Evolutionary conservation across 805 yeast genomes (phyloP).

Genomic region (Metschnikowia drakensbergensis): DNA sequence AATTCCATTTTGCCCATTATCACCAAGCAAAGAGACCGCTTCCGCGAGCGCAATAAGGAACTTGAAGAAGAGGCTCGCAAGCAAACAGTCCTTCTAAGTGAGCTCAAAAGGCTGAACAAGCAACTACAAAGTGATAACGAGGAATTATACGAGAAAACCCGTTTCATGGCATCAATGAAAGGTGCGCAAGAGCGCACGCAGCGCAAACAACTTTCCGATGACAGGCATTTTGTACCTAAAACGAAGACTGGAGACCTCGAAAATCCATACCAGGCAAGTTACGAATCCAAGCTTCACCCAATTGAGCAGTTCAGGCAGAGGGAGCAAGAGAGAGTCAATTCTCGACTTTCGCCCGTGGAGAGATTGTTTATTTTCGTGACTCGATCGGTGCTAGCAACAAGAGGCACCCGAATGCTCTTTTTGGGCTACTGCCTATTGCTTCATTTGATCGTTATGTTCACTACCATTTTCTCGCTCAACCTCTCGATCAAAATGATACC

Average conservation of each 20-base stretch:
- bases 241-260: constrained; percentile 47
- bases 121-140: constrained; percentile 69
- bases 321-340: constrained; percentile 71
- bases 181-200: constrained; percentile 6
- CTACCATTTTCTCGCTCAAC: constrained; percentile 53
- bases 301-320: constrained; percentile 74
- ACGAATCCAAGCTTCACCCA: constrained; percentile 79
- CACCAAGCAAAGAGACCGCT: constrained; percentile 92
- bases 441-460: constrained; percentile 67
- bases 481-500: constrained; percentile 44
- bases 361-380: constrained; percentile 71
- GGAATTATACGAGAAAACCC: constrained; percentile 72
- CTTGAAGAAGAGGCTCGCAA: constrained; percentile 77
- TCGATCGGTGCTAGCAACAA: constrained; percentile 69
- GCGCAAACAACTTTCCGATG: constrained; percentile 14
- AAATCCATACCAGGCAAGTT: constrained; percentile 53
- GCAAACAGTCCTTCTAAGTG: constrained; percentile 49
- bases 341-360: constrained; percentile 73
- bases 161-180: constrained; percentile 57
- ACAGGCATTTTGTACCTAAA: constrained; percentile 22
- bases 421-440: constrained; percentile 69
- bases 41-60: constrained; percentile 76
- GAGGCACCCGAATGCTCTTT: constrained; percentile 67
- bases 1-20: constrained; percentile 72
- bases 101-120: constrained; percentile 61